Evolutionary conservation across 2,329 filamentous ascomycete genomes (phyloP).

Genomic region (Biscogniauxia mediterranea): DNA sequence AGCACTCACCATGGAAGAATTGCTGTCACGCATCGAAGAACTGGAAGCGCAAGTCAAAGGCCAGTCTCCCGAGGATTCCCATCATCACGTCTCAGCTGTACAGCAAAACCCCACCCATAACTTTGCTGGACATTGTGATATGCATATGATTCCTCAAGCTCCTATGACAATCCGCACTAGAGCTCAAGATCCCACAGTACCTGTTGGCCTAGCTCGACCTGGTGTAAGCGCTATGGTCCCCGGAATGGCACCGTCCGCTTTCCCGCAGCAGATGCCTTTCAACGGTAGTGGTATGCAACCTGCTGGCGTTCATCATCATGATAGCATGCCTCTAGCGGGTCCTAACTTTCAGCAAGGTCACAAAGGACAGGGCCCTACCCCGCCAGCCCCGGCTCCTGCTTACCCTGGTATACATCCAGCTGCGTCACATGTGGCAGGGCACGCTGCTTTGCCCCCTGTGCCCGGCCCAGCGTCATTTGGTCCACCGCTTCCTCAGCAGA

Average conservation of each 20-base stretch:
- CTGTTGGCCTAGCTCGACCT: not conserved
- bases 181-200: not conserved
- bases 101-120: not conserved
- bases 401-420: not conserved
- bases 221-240: not conserved
- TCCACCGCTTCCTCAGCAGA: not conserved
- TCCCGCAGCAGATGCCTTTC: not conserved
- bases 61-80: not conserved
- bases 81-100: not conserved
- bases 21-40: not conserved
- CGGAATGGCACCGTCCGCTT: not conserved
- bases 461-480: not conserved
- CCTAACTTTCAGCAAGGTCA: not conserved
- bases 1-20: not conserved
- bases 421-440: not conserved
- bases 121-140: not conserved
- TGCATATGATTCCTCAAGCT: not conserved
- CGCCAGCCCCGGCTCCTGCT: not conserved
- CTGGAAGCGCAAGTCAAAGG: not conserved
- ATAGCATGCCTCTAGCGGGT: not conserved
- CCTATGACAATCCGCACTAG: not conserved
- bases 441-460: not conserved
- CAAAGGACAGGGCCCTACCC: not conserved
- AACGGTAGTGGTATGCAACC: not conserved
- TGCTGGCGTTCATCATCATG: not conserved